Base-by-base conservation (phyloP, 768 basidiomycete species). In the Agrocybe praecox region DNA sequence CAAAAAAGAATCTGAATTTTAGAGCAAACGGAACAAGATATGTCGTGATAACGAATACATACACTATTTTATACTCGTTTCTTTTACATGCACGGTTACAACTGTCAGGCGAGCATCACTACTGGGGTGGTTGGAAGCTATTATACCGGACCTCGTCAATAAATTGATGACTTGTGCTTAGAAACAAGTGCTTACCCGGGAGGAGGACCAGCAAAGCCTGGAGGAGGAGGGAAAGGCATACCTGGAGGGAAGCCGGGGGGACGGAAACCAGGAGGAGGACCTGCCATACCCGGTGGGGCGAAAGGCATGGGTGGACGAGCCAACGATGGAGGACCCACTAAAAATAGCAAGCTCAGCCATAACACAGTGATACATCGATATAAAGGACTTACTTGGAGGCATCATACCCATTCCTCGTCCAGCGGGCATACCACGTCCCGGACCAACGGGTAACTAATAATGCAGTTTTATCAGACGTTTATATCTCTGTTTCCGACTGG, bases 351-450 rank as follows among this genome's bases (percentile, higher is more conserved):
- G 55, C 61, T 48, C 64, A 60, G 62, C 64, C 43, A 56, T 12
- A 24, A 18, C 34, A 46, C 14, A 52, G n/a, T 11, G 46, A 44
- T 22, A 46, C 17, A 26, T 26, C 22, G 45, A 15, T 21, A 32
- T 21, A 24, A 51, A 57, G 8, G 56, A 80, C 89, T 55, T 70
- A 91, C 90, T 84, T 1, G 90, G 88, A 53, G 90, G 91, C 85
- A 92, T 86, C 90, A 93, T 94, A 53, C 94, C 93, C 86, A 98
- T 96, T 55, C 96, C 96, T 65, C 96, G 88, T 63, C 96, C 96
- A 42, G 96, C 96, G 70, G 96, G 94, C 80, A 94, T 89, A 64
- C 96, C 96, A 59, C 93, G 87, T 60, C 96, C 96, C 69, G 96
- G 94, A 51, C 96, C 96, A 59, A 82, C 80, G 62, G 91, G 86